A percentile compares a stretch with the other conserved stretches of the same genome.
Evolutionary conservation across 441 rosid species (phyloP).

Genomic region (Gossypium gossypioides): DNA sequence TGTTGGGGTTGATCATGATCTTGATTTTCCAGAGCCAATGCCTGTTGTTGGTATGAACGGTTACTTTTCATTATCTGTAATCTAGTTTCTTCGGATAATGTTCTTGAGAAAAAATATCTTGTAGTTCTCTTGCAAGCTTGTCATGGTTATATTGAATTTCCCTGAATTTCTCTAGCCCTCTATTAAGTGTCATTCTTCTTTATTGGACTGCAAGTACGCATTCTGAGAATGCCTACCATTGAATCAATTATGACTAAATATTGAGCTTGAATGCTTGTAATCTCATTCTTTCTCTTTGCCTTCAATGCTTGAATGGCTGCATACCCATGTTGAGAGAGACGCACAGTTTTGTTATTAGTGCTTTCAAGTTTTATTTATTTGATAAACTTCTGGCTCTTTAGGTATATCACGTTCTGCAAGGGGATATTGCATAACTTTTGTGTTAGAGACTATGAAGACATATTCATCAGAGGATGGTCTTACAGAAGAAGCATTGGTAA

Average conservation of each 20-base stretch:
- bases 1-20: conserved; percentile 91
- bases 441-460: conserved; percentile 95
- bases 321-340: background rate
- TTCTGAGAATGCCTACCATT: background rate
- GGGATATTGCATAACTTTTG: conserved; percentile 71
- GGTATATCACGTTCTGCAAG: conserved; percentile 90
- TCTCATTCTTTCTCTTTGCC: background rate
- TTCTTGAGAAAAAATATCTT: background rate
- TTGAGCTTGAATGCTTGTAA: background rate
- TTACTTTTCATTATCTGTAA: background rate
- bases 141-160: background rate
- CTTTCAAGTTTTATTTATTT: conserved; percentile 7
- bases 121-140: background rate
- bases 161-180: background rate
- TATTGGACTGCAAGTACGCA: background rate
- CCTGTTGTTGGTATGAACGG: conserved; percentile 73
- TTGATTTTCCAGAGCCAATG: conserved; percentile 98
- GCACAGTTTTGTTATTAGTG: background rate
- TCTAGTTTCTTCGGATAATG: background rate
- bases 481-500: conserved; percentile 91
- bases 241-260: background rate
- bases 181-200: background rate
- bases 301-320: background rate
- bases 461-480: conserved; percentile 83
- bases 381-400: conserved; percentile 16